Evolutionary conservation across 345 rosid species (phyloP), one percentile per base, ranked within the genome.

Genomic region (Salix udensis): DNA sequence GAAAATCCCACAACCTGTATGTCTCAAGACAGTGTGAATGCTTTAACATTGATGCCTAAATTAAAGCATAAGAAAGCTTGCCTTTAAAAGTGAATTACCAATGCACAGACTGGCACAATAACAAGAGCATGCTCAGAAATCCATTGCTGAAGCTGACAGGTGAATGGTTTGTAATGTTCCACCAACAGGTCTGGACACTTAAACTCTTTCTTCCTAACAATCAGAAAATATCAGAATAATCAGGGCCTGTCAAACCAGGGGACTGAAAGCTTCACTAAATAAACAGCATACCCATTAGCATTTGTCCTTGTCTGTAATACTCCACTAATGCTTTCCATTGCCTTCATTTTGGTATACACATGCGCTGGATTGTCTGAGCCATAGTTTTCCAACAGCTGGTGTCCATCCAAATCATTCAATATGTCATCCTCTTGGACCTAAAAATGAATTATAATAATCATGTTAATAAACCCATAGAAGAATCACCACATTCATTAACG

Each of bases 141-240:
- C 94, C 96, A 92, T 68, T 88, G 89, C 76, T 72, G 87, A 48
- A 89, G 19, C 12, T 76, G 87, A 65, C 98, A 92, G 12, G 90
- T 76, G 61, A 86, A 28, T 6, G 98, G 92, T 84, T 88, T 91
- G 86, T 89, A 90, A 71, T 66, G 72, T 82, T 88, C 90, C 7
- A 87, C 88, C 55, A 89, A 37, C 18, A 73, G 75, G 67, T 92
- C 92, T 44, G 97, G 95, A 80, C 97, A 94, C 81, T 89, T 94
- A 79, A 91, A 82, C 84, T 91, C 97, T 58, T 77, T 85, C 55
- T 74, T 83, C 86, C 97, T 94, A 74, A 60, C 36, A 74, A 39
- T 34, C 23, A 67, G 28, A 12, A 14, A 28, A n/a, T 58, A 76
- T 69, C 65, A 77, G 76, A 74, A 76, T 75, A 30, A 65, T 73